Evolutionary conservation across 495 filamentous ascomycete genomes (phyloP).

Genomic region (Penicillium cosmopolitanum): DNA sequence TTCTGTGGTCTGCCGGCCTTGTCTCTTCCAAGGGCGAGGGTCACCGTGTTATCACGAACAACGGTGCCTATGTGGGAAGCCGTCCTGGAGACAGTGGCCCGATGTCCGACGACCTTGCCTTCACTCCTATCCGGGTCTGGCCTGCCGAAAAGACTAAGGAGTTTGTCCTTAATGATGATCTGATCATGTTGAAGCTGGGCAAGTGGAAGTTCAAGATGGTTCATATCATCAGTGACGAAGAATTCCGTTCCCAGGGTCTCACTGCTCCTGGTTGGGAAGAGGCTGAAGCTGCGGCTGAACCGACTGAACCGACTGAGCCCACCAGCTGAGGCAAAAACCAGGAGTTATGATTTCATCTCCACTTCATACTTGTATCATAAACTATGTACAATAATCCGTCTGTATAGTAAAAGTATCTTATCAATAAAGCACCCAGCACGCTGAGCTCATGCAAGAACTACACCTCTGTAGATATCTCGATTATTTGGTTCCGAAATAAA

Average conservation of each 20-base stretch:
- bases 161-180: constrained; percentile 64
- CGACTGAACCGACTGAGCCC: constrained; percentile 11
- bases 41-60: constrained; percentile 60
- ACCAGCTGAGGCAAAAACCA: constrained; percentile 9
- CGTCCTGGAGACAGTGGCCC: constrained; percentile 52
- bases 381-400: constrained; percentile 19
- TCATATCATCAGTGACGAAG: constrained; percentile 70
- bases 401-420: constrained; percentile 18
- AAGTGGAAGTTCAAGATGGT: constrained; percentile 82
- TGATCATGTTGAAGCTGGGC: constrained; percentile 72
- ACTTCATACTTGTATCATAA: constrained; percentile 22
- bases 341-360: constrained; percentile 16
- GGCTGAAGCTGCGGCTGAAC: background rate
- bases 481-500: too few species aligned
- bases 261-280: constrained; percentile 49
- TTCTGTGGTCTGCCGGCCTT: constrained; percentile 71
- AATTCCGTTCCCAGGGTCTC: constrained; percentile 54
- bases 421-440: too few species aligned
- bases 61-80: constrained; percentile 69
- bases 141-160: constrained; percentile 56
- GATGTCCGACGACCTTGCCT: constrained; percentile 65
- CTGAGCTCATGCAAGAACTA: too few species aligned
- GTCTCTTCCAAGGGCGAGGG: constrained; percentile 66
- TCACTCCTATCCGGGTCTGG: constrained; percentile 64
- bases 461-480: too few species aligned